Percentiles rank a stretch among this genome's conserved stretches.
phyloP scores from a whole-genome alignment of 257 asterid genomes.

The Rehmannia glutinosa region DNA sequence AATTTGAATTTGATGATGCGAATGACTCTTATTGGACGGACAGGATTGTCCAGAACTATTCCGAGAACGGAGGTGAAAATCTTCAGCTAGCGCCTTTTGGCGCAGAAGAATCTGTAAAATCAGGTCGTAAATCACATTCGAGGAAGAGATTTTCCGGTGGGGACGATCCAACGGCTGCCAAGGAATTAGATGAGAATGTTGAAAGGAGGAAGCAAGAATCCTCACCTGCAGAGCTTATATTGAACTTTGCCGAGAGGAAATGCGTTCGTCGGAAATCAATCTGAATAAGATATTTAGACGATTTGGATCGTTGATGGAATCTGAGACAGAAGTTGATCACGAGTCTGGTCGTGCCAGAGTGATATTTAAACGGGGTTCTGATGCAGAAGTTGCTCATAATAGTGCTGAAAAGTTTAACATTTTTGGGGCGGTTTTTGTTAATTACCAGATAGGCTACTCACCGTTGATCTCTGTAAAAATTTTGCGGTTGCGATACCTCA shows the following conservation, averaged over 20 bases:
- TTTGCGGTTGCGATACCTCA: constrained; percentile 34
- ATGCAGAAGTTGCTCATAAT: constrained; percentile 75
- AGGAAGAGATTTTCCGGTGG: constrained; percentile 53
- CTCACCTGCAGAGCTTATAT: constrained; percentile 73
- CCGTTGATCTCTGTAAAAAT: constrained; percentile 53
- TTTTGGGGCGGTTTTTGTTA: constrained; percentile 65
- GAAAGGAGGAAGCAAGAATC: constrained; percentile 43
- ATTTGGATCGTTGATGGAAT: constrained; percentile 80
- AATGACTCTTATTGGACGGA: constrained; percentile 86
- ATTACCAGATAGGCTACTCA: constrained; percentile 64
- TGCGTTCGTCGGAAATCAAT: constrained; percentile 54
- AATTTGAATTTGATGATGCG: constrained; percentile 72
- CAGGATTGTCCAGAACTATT: constrained; percentile 63
- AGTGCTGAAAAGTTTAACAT: constrained; percentile 67
- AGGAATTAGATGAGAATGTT: constrained; percentile 36
- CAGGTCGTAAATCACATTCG: constrained; percentile 40
- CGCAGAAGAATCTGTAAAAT: constrained; percentile 34
- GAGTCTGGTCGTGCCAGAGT: constrained; percentile 67
- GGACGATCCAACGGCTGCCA: constrained; percentile 20
- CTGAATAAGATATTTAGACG: constrained; percentile 78
- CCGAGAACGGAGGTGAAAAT: constrained; percentile 39
- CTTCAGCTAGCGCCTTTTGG: constrained; percentile 24
- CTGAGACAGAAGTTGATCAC: constrained; percentile 70
- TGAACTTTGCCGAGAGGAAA: constrained; percentile 54
- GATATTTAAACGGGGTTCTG: constrained; percentile 74